phyloP scores from a whole-genome alignment of 2,329 filamentous ascomycete species.

The Fusarium oligoseptatum region DNA sequence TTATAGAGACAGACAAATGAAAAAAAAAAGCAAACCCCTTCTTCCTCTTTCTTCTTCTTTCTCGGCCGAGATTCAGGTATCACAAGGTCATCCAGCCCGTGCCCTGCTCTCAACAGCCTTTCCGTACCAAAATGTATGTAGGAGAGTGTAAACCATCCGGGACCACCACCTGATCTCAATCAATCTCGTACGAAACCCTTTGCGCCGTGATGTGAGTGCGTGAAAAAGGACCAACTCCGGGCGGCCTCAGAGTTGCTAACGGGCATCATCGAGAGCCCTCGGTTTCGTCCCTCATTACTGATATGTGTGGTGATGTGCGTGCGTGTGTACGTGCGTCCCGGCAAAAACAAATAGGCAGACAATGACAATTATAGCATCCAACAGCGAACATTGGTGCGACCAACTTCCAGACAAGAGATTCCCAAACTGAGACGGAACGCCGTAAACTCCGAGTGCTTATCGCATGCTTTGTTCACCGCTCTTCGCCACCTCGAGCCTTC shows the following conservation, averaged over 20 bases:
- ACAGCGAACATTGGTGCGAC: constrained; percentile 39
- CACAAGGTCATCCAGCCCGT: constrained; percentile 37
- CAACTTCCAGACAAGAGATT: constrained; percentile 42
- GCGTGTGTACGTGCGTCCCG: constrained; percentile 25
- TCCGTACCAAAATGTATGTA: constrained; percentile 44
- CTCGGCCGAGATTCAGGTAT: constrained; percentile 22
- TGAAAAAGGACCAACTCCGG: constrained; percentile 34
- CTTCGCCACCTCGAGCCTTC: constrained; percentile 75
- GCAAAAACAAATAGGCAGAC: constrained; percentile 39
- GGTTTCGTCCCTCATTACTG: constrained; percentile 47
- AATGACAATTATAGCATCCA: constrained; percentile 47
- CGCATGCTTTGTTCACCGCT: constrained; percentile 56
- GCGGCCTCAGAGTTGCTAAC: constrained; percentile 37
- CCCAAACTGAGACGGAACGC: constrained; percentile 42
- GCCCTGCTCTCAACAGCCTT: constrained; percentile 38
- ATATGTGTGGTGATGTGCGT: constrained; percentile 37
- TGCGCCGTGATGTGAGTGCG: constrained; percentile 43
- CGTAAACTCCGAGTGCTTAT: constrained; percentile 41
- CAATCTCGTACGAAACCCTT: constrained; percentile 41
- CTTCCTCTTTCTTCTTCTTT: constrained; percentile 29
- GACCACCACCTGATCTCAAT: constrained; percentile 43
- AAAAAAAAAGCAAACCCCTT: constrained; percentile 38
- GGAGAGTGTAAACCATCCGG: constrained; percentile 43
- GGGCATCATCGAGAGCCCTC: constrained; percentile 40
- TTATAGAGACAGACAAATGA: constrained; percentile 45